Percentiles rank a stretch among this genome's conserved stretches.
phyloP scores from a whole-genome alignment of 1,284 basidiomycete species.

The Coniferiporia weirii region DNA sequence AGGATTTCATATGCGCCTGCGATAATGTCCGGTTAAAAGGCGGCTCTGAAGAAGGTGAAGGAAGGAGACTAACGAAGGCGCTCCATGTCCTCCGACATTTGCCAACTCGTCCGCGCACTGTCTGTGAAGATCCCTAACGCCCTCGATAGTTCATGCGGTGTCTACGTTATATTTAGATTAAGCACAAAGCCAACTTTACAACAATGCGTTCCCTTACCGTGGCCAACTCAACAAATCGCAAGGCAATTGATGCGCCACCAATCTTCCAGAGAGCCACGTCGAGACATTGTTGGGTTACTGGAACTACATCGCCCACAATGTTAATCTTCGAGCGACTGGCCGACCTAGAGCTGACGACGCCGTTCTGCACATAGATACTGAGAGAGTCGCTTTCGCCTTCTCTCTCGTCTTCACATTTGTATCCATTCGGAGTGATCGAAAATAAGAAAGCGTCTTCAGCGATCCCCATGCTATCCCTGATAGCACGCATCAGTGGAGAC shows the following conservation, averaged over 20 bases:
- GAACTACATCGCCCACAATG: conserved; percentile 49
- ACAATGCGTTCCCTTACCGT: conserved; percentile 38
- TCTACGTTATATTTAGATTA: conserved; percentile 34
- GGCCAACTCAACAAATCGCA: conserved; percentile 78
- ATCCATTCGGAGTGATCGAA: conserved; percentile 39
- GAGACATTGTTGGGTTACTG: conserved; percentile 56
- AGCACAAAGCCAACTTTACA: not conserved
- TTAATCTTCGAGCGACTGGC: not conserved
- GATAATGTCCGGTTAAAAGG: not conserved
- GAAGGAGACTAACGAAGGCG: conserved; percentile 49
- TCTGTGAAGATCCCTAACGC: conserved; percentile 73
- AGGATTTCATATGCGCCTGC: conserved; percentile 87
- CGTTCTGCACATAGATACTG: conserved; percentile 6
- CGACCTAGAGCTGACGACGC: not conserved
- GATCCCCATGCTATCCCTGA: conserved; percentile 49
- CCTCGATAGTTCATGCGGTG: conserved; percentile 66
- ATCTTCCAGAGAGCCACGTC: conserved; percentile 80
- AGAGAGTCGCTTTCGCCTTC: not conserved
- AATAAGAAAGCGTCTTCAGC: conserved; percentile 45
- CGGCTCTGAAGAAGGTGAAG: not conserved
- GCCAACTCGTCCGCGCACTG: conserved; percentile 80
- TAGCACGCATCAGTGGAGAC: conserved; percentile 42
- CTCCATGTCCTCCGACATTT: conserved; percentile 91
- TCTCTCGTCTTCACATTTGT: conserved; percentile 6
- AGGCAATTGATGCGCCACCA: conserved; percentile 73